Evolutionary conservation across 768 basidiomycete species (phyloP).

Genomic region (Mycena latifolia): DNA sequence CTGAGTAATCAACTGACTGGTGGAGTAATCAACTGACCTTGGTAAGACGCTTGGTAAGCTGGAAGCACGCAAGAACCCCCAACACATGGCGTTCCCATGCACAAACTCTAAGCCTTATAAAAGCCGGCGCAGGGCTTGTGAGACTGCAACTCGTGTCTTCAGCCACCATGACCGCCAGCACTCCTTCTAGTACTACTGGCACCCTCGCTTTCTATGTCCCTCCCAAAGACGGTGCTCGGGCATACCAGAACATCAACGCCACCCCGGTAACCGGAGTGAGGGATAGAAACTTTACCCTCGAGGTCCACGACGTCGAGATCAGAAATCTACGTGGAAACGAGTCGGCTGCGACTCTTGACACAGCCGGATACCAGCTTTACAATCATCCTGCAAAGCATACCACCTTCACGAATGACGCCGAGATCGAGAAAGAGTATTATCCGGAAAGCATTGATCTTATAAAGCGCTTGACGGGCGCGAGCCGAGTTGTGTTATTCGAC

Average conservation of each 20-base stretch:
- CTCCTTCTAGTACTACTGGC: constrained; percentile 42
- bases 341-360: constrained; percentile 25
- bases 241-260: constrained; percentile 52
- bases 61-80: constrained; percentile 10
- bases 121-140: not conserved
- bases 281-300: constrained; percentile 49
- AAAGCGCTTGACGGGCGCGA: constrained; percentile 72
- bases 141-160: not conserved
- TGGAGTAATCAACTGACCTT: no score
- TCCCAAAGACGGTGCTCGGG: constrained; percentile 53
- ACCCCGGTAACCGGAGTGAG: constrained; percentile 50
- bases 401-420: constrained; percentile 62
- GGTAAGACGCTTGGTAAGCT: constrained; percentile 1
- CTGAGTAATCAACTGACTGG: constrained; percentile 2
- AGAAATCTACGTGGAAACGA: constrained; percentile 53
- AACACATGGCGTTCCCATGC: not conserved
- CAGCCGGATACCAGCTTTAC: constrained; percentile 38
- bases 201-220: constrained; percentile 52
- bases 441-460: constrained; percentile 69
- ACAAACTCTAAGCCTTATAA: not conserved
- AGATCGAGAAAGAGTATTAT: constrained; percentile 70
- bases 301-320: constrained; percentile 51
- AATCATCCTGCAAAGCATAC: constrained; percentile 54
- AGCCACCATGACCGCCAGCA: constrained; percentile 10
- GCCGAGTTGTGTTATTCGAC: constrained; percentile 71